Conservation (phyloP, 2,329 filamentous ascomycete genomes). For the Lecanosticta acicola region DNA sequence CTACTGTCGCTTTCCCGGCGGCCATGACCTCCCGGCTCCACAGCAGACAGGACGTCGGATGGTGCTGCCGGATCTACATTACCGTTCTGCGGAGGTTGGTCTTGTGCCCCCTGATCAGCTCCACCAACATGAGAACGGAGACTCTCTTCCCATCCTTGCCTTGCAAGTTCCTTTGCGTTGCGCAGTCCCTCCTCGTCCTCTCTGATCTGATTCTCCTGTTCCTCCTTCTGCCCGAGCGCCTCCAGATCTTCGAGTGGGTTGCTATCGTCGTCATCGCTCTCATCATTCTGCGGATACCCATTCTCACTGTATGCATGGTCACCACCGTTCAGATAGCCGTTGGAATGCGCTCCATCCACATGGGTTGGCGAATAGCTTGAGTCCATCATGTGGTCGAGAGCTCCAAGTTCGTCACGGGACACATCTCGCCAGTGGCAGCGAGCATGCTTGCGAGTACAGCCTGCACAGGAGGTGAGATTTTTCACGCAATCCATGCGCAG, state of each 20-base stretch:
- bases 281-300: slow-evolving; percentile 20
- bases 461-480: slow-evolving; percentile 77
- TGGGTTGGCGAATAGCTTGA: slow-evolving; percentile 10
- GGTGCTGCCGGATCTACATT: neutral
- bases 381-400: slow-evolving; percentile 29
- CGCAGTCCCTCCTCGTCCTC: slow-evolving; percentile 30
- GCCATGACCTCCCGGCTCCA: neutral
- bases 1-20: neutral
- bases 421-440: slow-evolving; percentile 82
- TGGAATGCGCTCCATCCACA: slow-evolving; percentile 7
- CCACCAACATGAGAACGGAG: slow-evolving; percentile 3
- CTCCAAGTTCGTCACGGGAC: slow-evolving; percentile 59
- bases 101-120: neutral
- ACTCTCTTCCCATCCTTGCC: slow-evolving; percentile 27
- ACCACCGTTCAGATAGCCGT: slow-evolving; percentile 22
- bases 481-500: slow-evolving; percentile 78
- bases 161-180: slow-evolving; percentile 27
- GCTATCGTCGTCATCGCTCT: slow-evolving; percentile 32
- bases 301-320: slow-evolving; percentile 11
- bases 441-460: slow-evolving; percentile 84
- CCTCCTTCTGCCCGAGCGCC: slow-evolving; percentile 31
- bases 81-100: neutral
- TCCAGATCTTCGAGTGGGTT: slow-evolving; percentile 33
- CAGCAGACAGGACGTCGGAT: neutral
- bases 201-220: slow-evolving; percentile 24